Base-by-base conservation (phyloP, 192 early-diverging fungal genomes). In the Helicostylum pulchrum region DNA sequence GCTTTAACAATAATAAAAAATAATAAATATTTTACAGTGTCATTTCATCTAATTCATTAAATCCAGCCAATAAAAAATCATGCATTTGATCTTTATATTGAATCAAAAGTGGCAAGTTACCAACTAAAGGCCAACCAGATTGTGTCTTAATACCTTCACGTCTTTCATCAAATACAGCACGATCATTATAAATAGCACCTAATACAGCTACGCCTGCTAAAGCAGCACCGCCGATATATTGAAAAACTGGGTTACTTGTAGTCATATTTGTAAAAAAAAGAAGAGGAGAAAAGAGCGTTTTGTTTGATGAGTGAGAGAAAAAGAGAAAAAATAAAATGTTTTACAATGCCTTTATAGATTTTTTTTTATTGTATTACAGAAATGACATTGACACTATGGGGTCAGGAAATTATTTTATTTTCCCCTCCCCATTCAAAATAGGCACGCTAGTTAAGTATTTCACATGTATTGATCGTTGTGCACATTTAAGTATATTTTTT, bases 121-220 rank as follows among this genome's bases (percentile, higher is more conserved):
- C 70, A 11, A 72, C 42, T 36, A 72, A 19, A 23, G 70, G 70
- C 21, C 51, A 66, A 19, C 64, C 70, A 23, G 52, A 20, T 23
- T 43, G 47, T 3, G 36, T 19, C 11, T 55, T 49, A 10, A 72
- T 19, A 23, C 32, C 59, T 39, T 51, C 26, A 11, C 65, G 47
- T 7, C 17, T 44, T 19, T 62, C n/a, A 26, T 60, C 53, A 51
- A 72, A 72, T 9, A 62, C 36, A 10, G 70, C 70, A 6, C 64
- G 58, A 34, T 72, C 70, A 34, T 65, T 50, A 57, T 72, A 72
- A 6, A 54, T 55, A 23, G 60, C 4, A 1, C 59, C 56, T 14
- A 72, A 21, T 8, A 62, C 2, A 49, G 51, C 52, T 2, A 66
- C 21, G 10, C 36, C 43, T n/a, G 59, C 58, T 9, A 54, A 53